Conservation (phyloP, 1,139 yeast genomes). For the Pichia sp. region DNA sequence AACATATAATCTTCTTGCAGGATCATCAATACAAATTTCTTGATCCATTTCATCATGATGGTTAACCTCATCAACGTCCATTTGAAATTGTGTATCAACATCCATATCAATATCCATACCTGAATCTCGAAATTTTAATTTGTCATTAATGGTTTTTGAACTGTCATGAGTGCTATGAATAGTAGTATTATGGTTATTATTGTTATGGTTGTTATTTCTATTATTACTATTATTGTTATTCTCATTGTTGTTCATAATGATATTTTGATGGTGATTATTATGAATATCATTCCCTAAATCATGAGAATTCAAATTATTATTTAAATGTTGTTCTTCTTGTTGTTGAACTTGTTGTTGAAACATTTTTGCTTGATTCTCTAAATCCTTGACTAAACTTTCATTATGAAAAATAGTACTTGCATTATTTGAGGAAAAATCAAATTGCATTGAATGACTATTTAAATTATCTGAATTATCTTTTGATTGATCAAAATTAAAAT, state of each 20-base stretch:
- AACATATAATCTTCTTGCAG: slow-evolving; percentile 88
- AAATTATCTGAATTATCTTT: slow-evolving; percentile 5
- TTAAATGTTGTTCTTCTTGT: slow-evolving; percentile 13
- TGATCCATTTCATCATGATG: background rate
- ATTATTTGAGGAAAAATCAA: slow-evolving; percentile 11
- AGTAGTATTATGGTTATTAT: background rate
- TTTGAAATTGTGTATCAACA: slow-evolving; percentile 24
- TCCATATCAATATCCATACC: slow-evolving; percentile 13
- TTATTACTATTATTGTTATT: background rate
- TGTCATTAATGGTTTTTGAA: slow-evolving; percentile 3
- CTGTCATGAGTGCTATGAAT: background rate
- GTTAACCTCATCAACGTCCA: slow-evolving; percentile 26
- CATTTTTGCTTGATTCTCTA: slow-evolving; percentile 11
- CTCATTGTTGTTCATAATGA: background rate
- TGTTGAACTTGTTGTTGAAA: slow-evolving; percentile 19
- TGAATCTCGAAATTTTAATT: too few species aligned
- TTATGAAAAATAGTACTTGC: slow-evolving; percentile 10
- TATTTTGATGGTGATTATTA: background rate
- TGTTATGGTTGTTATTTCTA: background rate
- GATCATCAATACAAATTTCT: slow-evolving; percentile 76
- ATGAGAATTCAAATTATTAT: background rate
- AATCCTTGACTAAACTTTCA: slow-evolving; percentile 10
- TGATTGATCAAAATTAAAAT: slow-evolving; percentile 20
- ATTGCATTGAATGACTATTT: slow-evolving; percentile 7
- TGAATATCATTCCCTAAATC: background rate